Conservation (phyloP, 75 land plant genomes). For the Ceratopteris richardii region DNA sequence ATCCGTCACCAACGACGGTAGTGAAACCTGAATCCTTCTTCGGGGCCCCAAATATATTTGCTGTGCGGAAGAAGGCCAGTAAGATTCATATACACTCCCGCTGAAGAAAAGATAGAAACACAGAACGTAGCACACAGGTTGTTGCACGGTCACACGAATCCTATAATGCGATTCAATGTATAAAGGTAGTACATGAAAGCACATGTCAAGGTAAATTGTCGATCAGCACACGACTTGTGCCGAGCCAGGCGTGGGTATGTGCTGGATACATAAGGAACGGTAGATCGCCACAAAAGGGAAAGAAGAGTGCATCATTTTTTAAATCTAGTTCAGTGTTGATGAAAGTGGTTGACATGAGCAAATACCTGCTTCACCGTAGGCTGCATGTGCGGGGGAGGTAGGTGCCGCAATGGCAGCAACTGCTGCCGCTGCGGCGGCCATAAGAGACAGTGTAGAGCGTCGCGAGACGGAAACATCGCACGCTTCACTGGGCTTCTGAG, state of each 20-base stretch:
- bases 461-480: constrained; percentile 11
- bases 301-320: no score
- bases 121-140: no score
- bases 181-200: no score
- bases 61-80: constrained; percentile 22
- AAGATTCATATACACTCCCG: not conserved
- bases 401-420: constrained; percentile 50
- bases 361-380: constrained; percentile 93
- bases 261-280: no score
- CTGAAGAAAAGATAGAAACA: not conserved
- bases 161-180: no score
- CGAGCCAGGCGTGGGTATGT: no score
- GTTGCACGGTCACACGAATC: no score
- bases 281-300: no score
- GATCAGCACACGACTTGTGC: no score
- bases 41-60: constrained; percentile 84
- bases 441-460: constrained; percentile 61
- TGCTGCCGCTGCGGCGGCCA: constrained; percentile 36
- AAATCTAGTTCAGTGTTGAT: no score
- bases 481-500: constrained; percentile 25
- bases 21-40: constrained; percentile 81
- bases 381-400: constrained; percentile 84
- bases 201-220: no score
- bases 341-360: no score
- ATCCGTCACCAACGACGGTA: constrained; percentile 64